Percentiles rank a stretch among this genome's conserved stretches.
phyloP scores from a whole-genome alignment of 169 alveolate genomes.

The Babesia sp. region DNA sequence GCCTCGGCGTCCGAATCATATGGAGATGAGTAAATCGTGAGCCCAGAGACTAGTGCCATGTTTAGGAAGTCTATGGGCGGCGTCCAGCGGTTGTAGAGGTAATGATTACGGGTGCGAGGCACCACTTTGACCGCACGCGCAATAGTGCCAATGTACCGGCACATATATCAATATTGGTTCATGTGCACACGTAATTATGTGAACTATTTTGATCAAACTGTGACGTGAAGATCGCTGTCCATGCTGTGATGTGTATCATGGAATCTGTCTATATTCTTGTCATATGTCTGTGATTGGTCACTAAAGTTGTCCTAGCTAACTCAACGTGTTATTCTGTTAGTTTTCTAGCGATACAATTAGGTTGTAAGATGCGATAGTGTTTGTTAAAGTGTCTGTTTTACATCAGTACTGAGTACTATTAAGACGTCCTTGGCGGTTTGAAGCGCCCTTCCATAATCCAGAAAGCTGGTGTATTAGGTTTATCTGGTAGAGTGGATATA shows the following conservation, averaged over 20 bases:
- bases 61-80: background rate
- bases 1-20: conserved; percentile 67
- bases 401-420: background rate
- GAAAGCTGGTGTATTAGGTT: conserved; percentile 62
- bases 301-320: background rate
- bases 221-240: no score
- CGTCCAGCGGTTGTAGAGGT: background rate
- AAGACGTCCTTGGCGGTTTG: conserved; percentile 24
- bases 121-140: conserved; percentile 6
- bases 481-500: conserved; percentile 38
- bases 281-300: background rate
- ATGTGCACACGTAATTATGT: background rate
- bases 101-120: background rate
- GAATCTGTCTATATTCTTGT: no score
- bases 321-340: no score
- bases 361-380: no score
- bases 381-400: background rate
- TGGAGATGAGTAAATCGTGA: conserved; percentile 23
- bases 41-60: conserved; percentile 28
- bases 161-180: background rate
- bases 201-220: background rate
- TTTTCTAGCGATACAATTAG: no score
- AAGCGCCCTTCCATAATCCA: conserved; percentile 68
- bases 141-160: conserved; percentile 5
- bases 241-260: no score